A percentile compares a stretch with the other conserved stretches of the same genome.
Evolutionary conservation across 768 basidiomycete species (phyloP).

Genomic region (Kockovaella imperatae): DNA sequence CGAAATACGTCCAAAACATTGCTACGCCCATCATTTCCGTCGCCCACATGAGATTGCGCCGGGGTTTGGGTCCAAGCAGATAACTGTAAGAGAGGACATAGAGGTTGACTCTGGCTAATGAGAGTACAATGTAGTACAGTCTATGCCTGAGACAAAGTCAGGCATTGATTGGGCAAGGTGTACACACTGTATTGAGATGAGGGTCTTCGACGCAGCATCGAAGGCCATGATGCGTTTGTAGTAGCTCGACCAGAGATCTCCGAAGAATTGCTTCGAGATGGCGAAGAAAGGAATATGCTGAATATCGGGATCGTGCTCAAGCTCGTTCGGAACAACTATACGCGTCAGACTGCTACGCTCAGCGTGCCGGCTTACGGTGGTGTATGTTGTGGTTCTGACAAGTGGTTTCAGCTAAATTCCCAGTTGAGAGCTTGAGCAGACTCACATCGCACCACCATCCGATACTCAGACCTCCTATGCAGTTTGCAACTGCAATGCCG

Average conservation of each 20-base stretch:
- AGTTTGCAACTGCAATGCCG: conserved; percentile 68
- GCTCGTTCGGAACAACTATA: conserved; percentile 91
- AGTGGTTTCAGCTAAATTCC: too few relatives aligned
- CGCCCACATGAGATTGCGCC: conserved; percentile 57
- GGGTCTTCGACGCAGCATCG: conserved; percentile 58
- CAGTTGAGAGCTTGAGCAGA: too few relatives aligned
- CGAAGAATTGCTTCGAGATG: conserved; percentile 78
- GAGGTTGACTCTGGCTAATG: conserved; percentile 88
- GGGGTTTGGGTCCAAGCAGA: conserved; percentile 50
- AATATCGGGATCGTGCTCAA: conserved; percentile 69
- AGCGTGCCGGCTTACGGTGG: conserved; percentile 60
- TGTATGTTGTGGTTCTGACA: conserved; percentile 74
- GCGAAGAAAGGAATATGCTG: conserved; percentile 82
- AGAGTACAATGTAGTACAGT: conserved; percentile 83
- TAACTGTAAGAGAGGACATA: conserved; percentile 78
- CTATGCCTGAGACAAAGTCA: conserved; percentile 53
- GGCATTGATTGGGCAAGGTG: neutral
- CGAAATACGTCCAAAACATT: conserved; percentile 90
- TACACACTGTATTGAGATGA: conserved; percentile 62
- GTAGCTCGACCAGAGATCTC: conserved; percentile 83
- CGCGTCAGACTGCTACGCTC: neutral
- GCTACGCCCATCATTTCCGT: conserved; percentile 63
- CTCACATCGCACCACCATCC: conserved; percentile 97
- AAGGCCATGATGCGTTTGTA: conserved; percentile 80
- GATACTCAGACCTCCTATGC: conserved; percentile 83